Conservation (phyloP, 208 protist genomes). For the Tetramitus jugosus region DNA sequence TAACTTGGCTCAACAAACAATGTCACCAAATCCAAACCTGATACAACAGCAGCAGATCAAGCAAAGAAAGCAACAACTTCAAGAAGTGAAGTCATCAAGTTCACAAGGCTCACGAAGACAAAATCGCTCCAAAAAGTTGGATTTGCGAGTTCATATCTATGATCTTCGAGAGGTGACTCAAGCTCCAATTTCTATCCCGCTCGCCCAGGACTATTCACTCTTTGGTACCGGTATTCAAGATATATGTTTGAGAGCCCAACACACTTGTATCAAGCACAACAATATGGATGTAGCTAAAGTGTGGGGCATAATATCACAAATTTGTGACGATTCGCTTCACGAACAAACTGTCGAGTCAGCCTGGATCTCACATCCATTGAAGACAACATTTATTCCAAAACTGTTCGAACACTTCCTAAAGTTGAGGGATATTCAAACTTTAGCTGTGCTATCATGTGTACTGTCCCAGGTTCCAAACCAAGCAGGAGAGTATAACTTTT, state of each 20-base stretch:
- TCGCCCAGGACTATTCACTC: not conserved
- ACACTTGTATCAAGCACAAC: not conserved
- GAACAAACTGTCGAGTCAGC: not conserved
- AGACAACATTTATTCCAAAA: not conserved
- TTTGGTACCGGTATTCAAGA: not conserved
- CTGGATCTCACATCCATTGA: not conserved
- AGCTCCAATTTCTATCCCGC: not conserved
- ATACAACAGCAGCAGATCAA: too few species aligned
- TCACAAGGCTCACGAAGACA: too few species aligned
- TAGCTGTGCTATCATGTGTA: not conserved
- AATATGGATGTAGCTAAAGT: not conserved
- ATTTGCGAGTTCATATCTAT: not conserved
- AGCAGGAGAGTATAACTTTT: not conserved
- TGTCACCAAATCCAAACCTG: not conserved
- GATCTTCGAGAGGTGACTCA: too few species aligned
- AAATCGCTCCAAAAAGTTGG: too few species aligned
- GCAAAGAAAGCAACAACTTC: too few species aligned
- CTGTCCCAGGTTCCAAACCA: not conserved
- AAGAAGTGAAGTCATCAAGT: too few species aligned
- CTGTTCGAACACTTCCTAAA: not conserved
- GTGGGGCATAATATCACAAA: too few species aligned
- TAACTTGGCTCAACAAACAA: too few species aligned
- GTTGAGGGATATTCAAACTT: not conserved
- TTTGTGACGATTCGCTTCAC: too few species aligned
- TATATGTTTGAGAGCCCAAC: not conserved